Base-by-base conservation (phyloP, 345 rosid genomes). In the Citrus sinensis region DNA sequence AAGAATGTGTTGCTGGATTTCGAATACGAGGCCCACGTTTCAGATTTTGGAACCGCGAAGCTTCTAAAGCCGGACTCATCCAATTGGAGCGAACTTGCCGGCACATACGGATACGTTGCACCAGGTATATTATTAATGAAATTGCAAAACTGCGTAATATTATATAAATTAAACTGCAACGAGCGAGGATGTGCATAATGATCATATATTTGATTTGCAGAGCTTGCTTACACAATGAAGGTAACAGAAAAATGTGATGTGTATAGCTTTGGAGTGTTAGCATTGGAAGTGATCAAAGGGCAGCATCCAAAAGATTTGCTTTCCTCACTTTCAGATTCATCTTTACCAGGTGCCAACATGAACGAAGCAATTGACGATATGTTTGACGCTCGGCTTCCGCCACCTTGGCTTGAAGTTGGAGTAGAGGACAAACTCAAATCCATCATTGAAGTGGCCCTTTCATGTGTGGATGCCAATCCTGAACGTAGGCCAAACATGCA, bases 401-500 rank as follows among this genome's bases (percentile, higher is more conserved):
- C 59, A 24, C 17, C 76, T 3, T n/a, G 16, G 7, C 20, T 8
- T 2, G 7, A 8, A 24, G 60, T 22, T 63, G 71, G 39, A 29
- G 76, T 67, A 4, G 58, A 54, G 22, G 58, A 54, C 58, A 54
- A 54, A 54, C 58, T 54, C 58, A 54, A 54, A 54, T 54, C 58
- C 22, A 17, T 54, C 58, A 4, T 67, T 4, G 77, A 78, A 42
- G 25, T 82, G 0, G 87, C 89, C 24, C 6, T 76, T 25, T 3
- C 61, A 2, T 87, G 89, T 40, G 46, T 85, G 62, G 67, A 37
- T 17, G 69, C 76, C 32, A 74, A 82, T 71, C 89, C 89, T 29
- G 65, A 70, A 1, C 51, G 79, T 34, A 82, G 88, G 4, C 88
- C 88, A 5, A 77, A 4, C 54, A 67, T 54, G 58, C 58, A 54